Evolutionary conservation across 768 basidiomycete genomes (phyloP).

Genomic region (Leccinum incarnatum): DNA sequence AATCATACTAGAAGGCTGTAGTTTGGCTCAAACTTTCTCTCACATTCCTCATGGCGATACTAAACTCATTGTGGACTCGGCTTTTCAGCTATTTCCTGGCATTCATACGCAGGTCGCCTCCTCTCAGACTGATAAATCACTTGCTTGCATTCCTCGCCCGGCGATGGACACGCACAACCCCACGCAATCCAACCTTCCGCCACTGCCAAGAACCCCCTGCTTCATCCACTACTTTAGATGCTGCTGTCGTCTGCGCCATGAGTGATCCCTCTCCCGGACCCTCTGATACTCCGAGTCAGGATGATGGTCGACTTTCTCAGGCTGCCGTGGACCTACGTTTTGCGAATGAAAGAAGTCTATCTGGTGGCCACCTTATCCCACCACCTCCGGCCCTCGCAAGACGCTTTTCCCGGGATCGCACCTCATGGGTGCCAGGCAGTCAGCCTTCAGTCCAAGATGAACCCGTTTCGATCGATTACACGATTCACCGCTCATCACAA

Average conservation of each 20-base stretch:
- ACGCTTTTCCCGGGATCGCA: not conserved
- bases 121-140: not conserved
- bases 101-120: not conserved
- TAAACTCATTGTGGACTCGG: not conserved
- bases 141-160: conserved; percentile 1
- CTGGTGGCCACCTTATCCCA: not conserved
- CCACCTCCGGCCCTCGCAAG: not conserved
- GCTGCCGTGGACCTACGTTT: not conserved
- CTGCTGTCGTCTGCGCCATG: conserved; percentile 15
- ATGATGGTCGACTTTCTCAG: conserved; percentile 6
- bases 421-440: not conserved
- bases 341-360: not conserved
- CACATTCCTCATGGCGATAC: not conserved
- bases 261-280: conserved; percentile 3
- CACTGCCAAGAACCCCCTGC: not conserved
- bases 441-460: not conserved
- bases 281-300: not conserved
- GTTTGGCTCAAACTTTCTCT: too few species aligned
- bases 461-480: not conserved
- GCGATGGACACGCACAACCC: not conserved
- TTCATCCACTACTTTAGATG: not conserved
- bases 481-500: not conserved
- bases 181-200: not conserved
- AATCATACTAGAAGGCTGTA: too few species aligned
- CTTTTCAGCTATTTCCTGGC: not conserved